Conservation (phyloP, 306 rosid genomes). For the Elaeagnus macrophylla region DNA sequence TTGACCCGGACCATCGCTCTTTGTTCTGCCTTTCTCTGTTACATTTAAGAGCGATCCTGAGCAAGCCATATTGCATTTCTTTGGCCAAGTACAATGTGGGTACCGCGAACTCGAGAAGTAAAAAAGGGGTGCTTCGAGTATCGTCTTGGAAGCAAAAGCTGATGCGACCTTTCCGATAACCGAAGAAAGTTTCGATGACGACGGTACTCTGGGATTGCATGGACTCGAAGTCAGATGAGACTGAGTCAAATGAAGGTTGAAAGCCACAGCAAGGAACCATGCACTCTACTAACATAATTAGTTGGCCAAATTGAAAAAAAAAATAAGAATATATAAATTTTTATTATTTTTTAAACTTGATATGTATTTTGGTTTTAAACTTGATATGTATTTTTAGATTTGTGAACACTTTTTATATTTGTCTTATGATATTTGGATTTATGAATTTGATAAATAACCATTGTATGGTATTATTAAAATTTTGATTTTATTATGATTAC, state of each 20-base stretch:
- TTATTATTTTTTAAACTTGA: no score
- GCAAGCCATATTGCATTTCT: conserved; percentile 27
- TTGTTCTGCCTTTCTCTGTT: not conserved
- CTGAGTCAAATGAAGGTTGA: conserved; percentile 9
- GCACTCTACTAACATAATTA: no score
- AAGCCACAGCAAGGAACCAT: conserved; percentile 26
- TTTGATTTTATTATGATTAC: no score
- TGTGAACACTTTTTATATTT: no score
- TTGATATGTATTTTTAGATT: no score
- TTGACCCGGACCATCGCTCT: no score
- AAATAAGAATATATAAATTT: no score
- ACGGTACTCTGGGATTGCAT: not conserved
- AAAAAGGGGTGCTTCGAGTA: conserved; percentile 16
- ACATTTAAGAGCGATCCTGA: conserved; percentile 22
- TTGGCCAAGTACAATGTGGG: conserved; percentile 24
- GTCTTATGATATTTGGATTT: no score
- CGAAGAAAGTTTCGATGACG: conserved; percentile 24
- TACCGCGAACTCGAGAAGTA: conserved; percentile 21
- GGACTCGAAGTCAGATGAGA: not conserved
- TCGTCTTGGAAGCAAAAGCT: conserved; percentile 26
- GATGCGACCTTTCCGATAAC: conserved; percentile 21
- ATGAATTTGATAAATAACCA: no score
- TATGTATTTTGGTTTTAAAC: no score
- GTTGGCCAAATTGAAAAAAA: no score
- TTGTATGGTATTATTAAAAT: no score